Base-by-base conservation (phyloP, 83 land plant genomes). In the Diphasiastrum complanatum region DNA sequence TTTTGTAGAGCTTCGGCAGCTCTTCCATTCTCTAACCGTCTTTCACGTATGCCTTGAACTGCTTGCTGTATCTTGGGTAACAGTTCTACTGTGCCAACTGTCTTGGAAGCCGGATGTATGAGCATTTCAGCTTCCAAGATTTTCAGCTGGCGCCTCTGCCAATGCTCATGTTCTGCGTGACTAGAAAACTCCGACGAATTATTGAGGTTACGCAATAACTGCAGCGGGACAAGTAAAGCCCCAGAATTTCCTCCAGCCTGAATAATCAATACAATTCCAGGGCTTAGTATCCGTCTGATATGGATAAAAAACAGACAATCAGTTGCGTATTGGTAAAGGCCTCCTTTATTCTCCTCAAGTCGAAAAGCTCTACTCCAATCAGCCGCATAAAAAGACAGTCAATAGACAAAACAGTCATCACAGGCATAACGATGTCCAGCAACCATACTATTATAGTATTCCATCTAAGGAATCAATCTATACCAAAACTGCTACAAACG, bases 111-210 rank as follows among this genome's bases (percentile, higher is more conserved):
- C 29, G 34, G 34, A 28, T 54, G 25, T 5, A 54, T 6, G 16
- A 54, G 33, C 5, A 54, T 28, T 4, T 33, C 29, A 8, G 58
- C 58, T 25, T 54, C 34, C 6, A 54, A 28, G 10, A 54, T 33
- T n/a, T 22, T 54, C 6, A 54, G 58, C n/a, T 54, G 58, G 29
- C 58, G 58, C 11, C n/a, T 25, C 58, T 54, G 58, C 58, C 58
- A 54, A 14, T 30, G n/a, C 33, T 28, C 16, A 25, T 54, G 29
- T 14, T 30, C 33, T 4, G 14, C 33, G 5, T 14, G 5, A 28
- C 29, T 30, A 6, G 58, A 22, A 28, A 54, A 54, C n/a, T 54
- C 58, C 6, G 58, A 54, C 10, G 58, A 26, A 25, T 33, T 54
- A 4, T 12, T 18, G 33, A 25, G n/a, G 16, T 6, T n/a, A n/a